Evolutionary conservation across 768 basidiomycete species (phyloP).

Genomic region (Tylopilus vinaceipallidus): DNA sequence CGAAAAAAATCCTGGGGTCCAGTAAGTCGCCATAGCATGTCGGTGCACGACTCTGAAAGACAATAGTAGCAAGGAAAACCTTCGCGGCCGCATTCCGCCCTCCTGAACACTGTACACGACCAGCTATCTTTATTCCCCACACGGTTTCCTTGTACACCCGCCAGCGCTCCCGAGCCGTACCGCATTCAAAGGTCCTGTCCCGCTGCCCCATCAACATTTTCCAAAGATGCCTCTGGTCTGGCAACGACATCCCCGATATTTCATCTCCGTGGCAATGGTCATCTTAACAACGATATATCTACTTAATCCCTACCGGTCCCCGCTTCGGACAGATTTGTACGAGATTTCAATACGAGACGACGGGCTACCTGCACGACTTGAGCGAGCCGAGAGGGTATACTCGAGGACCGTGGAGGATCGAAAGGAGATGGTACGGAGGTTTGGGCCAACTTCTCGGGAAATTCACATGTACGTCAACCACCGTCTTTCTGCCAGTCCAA

Average conservation of each 20-base stretch:
- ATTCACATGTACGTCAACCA: conserved; percentile 36
- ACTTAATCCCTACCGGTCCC: conserved; percentile 37
- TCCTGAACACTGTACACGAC: conserved; percentile 12
- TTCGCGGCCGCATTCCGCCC: not conserved
- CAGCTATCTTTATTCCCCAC: conserved; percentile 13
- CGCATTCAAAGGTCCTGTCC: conserved; percentile 6
- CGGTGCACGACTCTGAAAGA: not conserved
- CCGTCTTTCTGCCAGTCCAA: conserved; percentile 4
- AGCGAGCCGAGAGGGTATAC: conserved; percentile 46
- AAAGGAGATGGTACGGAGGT: conserved; percentile 49
- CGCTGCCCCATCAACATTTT: not conserved
- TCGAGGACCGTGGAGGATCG: conserved; percentile 40
- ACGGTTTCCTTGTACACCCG: conserved; percentile 5
- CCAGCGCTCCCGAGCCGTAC: conserved; percentile 5
- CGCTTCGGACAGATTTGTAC: conserved; percentile 23
- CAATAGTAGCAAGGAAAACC: conserved; percentile 1
- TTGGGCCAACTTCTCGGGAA: conserved; percentile 50
- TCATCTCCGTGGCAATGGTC: conserved; percentile 40
- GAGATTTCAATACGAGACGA: conserved; percentile 30
- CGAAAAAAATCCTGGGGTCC: conserved; percentile 1
- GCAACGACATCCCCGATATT: conserved; percentile 54
- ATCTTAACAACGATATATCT: conserved; percentile 47
- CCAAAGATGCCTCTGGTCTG: conserved; percentile 31
- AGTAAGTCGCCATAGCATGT: conserved; percentile 14
- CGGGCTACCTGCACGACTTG: conserved; percentile 39